Evolutionary conservation across 2,329 filamentous ascomycete species (phyloP), one percentile per base, ranked within the genome.

Genomic region (Aquanectria penicillioides): DNA sequence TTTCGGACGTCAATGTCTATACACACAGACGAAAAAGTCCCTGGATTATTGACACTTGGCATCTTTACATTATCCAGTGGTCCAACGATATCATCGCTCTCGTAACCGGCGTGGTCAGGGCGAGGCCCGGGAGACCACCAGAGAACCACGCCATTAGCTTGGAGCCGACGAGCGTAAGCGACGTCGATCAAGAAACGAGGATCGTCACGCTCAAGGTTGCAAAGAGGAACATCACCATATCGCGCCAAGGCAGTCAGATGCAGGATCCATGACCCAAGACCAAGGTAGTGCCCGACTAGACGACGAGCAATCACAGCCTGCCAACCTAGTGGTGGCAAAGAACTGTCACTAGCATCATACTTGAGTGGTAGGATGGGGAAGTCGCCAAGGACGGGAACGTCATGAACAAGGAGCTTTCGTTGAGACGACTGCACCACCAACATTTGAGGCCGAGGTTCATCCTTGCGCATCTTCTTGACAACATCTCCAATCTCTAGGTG

Each of bases 161-260:
- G 93, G 48, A 99, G 80, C 15, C 94, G 86, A 55, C 96, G 85
- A 0, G 95, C 95, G 73, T 98, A 99, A 1, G 94, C 92, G 53
- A 99, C 87, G 72, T 99, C 95, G 67, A 99, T 99, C 52, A 99
- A 80, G 78, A 95, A 98, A 3, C 93, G 88, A 23, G 95, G 94
- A 69, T 99, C 95, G 66, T 98, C 95, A 37, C 89, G 89, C 74
- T 98, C 95, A 26, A 99, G 80, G 69, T 99, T 99, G 77, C 95
- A 98, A 7, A 99, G 82, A 1, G 95, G 95, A 5, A 99, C 88
- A 73, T 98, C 93, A 22, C 95, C 95, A 72, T 98, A 98, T 62
- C 93, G 86, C 43, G 95, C 91, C 52, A 99, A 85, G 41, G 93
- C 89, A 22, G 93, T 90, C 15, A 99, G 82, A 76, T 99, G 94